A percentile compares a stretch with the other conserved stretches of the same genome.
phyloP scores from a whole-genome alignment of 257 asterid species.

The Misopates orontium region DNA sequence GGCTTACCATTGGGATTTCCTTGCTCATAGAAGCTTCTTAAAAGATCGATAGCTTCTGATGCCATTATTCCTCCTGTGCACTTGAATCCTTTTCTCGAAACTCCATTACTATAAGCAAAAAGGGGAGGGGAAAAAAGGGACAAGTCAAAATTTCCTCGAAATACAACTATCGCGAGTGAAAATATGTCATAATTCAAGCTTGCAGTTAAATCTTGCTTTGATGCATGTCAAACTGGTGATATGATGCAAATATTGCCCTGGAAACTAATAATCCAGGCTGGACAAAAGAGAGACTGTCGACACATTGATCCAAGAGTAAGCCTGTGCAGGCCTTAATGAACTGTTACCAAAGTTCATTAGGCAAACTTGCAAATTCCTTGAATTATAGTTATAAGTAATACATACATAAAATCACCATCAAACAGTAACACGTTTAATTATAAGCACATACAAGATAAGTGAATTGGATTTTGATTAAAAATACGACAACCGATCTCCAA shows the following conservation, averaged over 20 bases:
- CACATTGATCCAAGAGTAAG: background rate
- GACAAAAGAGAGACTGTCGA: background rate
- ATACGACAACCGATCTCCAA: too few relatives aligned
- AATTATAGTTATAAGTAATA: too few relatives aligned
- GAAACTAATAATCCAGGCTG: background rate
- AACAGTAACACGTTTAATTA: too few relatives aligned
- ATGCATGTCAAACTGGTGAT: background rate
- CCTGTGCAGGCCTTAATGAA: too few relatives aligned
- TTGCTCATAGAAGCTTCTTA: constrained; percentile 86
- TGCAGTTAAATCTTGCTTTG: background rate
- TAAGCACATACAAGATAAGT: too few relatives aligned
- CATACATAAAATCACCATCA: too few relatives aligned
- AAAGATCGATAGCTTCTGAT: constrained; percentile 67
- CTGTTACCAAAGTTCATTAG: too few relatives aligned
- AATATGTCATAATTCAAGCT: constrained; percentile 11
- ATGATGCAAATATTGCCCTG: background rate
- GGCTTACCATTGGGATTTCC: constrained; percentile 83
- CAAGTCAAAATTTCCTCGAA: background rate
- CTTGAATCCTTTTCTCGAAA: constrained; percentile 52
- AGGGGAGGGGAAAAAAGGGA: background rate
- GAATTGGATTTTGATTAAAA: too few relatives aligned
- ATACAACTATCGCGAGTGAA: background rate
- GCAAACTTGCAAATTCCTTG: too few relatives aligned
- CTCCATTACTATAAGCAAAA: constrained; percentile 33
- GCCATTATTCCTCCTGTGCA: constrained; percentile 91